Base-by-base conservation (phyloP, 345 rosid species). In the Cochlearia excelsa region DNA sequence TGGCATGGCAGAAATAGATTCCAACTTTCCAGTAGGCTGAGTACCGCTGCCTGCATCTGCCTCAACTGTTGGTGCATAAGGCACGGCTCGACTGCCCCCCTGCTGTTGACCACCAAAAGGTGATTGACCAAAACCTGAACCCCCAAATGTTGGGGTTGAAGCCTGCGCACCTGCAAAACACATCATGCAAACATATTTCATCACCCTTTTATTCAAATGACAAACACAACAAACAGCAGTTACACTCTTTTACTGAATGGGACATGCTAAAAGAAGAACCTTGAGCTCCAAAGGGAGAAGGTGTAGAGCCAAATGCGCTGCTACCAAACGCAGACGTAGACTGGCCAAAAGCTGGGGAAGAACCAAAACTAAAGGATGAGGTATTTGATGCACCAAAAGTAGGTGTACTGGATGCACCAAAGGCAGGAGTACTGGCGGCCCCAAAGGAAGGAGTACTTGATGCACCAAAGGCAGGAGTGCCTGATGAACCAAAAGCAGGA, bases 1-100 rank as follows among this genome's bases (percentile, higher is more conserved):
- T 40, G 88, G 77, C 99, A 90, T 87, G 63, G 97, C 97, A 37
- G 96, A 82, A 67, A 93, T 90, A 41, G 99, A 93, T 68, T 80
- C 90, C 63, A 93, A 73, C 85, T 79, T 90, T 46, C 84, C 97
- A 77, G 84, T 78, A 34, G 90, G 77, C 76, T 81, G 92, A 26
- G 92, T 59, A 61, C 79, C 80, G 64, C 70, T 73, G 35, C 73
- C 78, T 50, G 75, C 59, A 39, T 87, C 99, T 34, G 95, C 71
- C 65, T 94, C 99, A 30, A 83, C 61, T 48, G 96, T 94, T 26
- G 85, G 78, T 31, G 86, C 42, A 67, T 82, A 94, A 34, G 95
- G 68, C 59, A 85, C 80, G 0, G 71, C 85, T 73, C 97, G 79
- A 70, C 88, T 87, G 68, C 99, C 97, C 46, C 81, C 88, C 50